phyloP scores from a whole-genome alignment of 1,284 basidiomycete genomes.

The Microbotryum saponariae region DNA sequence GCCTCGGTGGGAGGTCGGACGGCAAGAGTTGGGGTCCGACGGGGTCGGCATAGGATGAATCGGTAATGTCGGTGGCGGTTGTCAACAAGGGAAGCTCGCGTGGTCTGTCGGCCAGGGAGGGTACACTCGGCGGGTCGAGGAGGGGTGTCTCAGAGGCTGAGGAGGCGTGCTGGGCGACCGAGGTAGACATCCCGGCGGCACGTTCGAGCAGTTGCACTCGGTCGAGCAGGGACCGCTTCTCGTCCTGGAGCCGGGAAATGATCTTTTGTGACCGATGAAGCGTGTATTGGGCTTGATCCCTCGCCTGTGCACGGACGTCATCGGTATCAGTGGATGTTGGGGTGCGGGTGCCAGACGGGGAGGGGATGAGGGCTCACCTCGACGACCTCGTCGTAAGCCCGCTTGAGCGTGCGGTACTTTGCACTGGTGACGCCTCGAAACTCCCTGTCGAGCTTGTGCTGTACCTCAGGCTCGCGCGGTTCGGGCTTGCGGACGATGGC shows the following conservation, averaged over 20 bases:
- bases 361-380: constrained; percentile 10
- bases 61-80: constrained; percentile 19
- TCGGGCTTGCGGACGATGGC: too few relatives aligned
- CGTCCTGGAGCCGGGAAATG: constrained; percentile 24
- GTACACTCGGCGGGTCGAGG: constrained; percentile 21
- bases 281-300: constrained; percentile 23
- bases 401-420: constrained; percentile 27
- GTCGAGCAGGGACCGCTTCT: constrained; percentile 27
- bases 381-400: constrained; percentile 11
- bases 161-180: constrained; percentile 6
- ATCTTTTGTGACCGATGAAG: constrained; percentile 29
- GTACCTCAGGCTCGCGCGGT: background rate
- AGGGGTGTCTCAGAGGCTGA: constrained; percentile 4
- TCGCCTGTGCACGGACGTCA: background rate
- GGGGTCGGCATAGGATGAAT: constrained; percentile 19
- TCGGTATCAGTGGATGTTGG: background rate
- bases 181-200: constrained; percentile 18
- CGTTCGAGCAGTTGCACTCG: constrained; percentile 29
- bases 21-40: constrained; percentile 10
- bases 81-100: constrained; percentile 11
- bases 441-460: constrained; percentile 7
- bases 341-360: background rate
- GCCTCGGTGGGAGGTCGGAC: constrained; percentile 16
- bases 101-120: constrained; percentile 23
- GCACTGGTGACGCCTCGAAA: constrained; percentile 11